These are phyloP conservation scores for Porodaedalea pini DNA, from an alignment of 1,284 basidiomycete species.

Conservation along the genomic window DNA sequence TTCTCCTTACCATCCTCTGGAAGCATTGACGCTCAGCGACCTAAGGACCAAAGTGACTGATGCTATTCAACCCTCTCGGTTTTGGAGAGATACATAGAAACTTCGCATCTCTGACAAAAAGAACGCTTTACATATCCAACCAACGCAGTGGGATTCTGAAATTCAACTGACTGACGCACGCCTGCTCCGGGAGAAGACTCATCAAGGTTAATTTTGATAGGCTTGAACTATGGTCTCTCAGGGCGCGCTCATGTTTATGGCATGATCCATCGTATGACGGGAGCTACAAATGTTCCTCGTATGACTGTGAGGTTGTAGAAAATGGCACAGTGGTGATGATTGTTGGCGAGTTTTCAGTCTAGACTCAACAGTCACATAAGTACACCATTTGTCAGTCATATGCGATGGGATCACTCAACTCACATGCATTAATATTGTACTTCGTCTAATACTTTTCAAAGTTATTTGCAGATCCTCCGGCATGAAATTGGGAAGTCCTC, in stretches of 20 bases:
- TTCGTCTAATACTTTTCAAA: neutral
- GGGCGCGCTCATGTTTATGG: neutral
- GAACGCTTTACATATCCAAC: no score
- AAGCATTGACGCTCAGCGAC: neutral
- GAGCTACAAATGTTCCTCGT: neutral
- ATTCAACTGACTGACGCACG: neutral
- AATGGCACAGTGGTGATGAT: neutral
- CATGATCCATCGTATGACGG: neutral
- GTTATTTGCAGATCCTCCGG: neutral
- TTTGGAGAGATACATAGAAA: neutral
- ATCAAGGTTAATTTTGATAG: neutral
- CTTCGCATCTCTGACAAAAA: neutral
- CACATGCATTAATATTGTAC: no score
- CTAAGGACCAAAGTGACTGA: neutral
- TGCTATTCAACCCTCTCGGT: neutral
- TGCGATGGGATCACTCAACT: no score
- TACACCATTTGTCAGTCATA: neutral
- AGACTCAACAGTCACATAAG: neutral
- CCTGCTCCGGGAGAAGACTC: neutral
- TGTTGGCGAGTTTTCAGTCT: neutral
- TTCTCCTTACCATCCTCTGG: neutral
- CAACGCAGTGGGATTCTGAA: neutral
- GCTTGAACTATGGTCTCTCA: neutral
- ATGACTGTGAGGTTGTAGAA: neutral
- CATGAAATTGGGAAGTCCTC: neutral